phyloP scores from a whole-genome alignment of 192 early-diverging fungal species.

The Lunasporangiospora selenospora region DNA sequence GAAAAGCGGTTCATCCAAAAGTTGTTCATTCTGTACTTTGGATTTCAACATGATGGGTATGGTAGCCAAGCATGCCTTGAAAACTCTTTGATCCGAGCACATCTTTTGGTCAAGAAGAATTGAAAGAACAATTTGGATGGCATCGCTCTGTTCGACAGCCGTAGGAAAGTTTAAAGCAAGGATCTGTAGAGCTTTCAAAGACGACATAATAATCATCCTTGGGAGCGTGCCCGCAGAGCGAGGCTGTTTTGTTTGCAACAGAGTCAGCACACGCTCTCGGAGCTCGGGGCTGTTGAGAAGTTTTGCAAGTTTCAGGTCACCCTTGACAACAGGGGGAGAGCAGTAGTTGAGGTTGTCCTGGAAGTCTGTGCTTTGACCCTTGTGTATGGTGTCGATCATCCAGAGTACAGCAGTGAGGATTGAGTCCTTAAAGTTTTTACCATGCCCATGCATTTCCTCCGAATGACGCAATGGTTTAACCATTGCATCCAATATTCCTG shows the following conservation, averaged over 20 bases:
- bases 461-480: constrained; percentile 18
- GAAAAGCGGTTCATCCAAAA: constrained; percentile 37
- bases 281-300: constrained; percentile 23
- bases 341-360: neutral
- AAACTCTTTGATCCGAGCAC: constrained; percentile 36
- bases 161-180: constrained; percentile 26
- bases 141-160: constrained; percentile 18
- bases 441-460: constrained; percentile 19
- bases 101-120: constrained; percentile 29
- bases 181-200: constrained; percentile 39
- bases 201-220: constrained; percentile 37
- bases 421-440: constrained; percentile 17
- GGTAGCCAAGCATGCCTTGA: constrained; percentile 41
- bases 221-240: constrained; percentile 20
- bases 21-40: constrained; percentile 32
- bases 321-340: constrained; percentile 1
- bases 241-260: constrained; percentile 10
- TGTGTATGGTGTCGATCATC: constrained; percentile 36
- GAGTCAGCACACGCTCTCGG: constrained; percentile 6
- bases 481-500: constrained; percentile 36
- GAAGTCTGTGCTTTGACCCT: neutral
- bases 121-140: constrained; percentile 24
- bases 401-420: constrained; percentile 29
- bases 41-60: constrained; percentile 34
- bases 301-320: constrained; percentile 5